Evolutionary conservation across 163 green algal genomes (phyloP), one percentile per base, ranked within the genome.

Genomic region (Chlamydomonas reinhardtii): DNA sequence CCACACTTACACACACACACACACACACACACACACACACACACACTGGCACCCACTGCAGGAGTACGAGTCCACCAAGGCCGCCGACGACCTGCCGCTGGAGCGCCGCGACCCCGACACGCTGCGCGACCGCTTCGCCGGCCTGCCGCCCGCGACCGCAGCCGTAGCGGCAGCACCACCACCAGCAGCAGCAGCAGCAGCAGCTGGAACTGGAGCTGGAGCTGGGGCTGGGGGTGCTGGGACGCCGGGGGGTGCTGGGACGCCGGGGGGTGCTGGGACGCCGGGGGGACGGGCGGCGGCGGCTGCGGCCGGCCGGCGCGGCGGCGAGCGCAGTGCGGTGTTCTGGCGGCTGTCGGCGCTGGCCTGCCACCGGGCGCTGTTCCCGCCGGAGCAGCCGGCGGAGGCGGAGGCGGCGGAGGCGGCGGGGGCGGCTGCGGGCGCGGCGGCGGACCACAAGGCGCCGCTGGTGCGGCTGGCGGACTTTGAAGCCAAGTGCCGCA

Each of bases 401-500:
- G 8, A 27, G 56, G 15, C 64, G 22, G 64, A 6, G n/a, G 65
- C 65, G 8, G 31, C 17, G 64, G 20, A 17, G 48, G 12, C 1
- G 48, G 48, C 1, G 48, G 12, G 1, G 6, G 4, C 29, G 4
- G 27, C 29, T 8, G 27, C 31, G 66, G 20, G 20, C 9, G 69
- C 9, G 20, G 15, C 34, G 29, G 32, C 24, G 8, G 35, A 1
- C 5, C 79, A 85, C 54, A 85, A 85, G 68, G 79, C 79, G 14
- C 52, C 52, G 27, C 52, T 85, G n/a, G 79, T 77, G 24, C 77
- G 72, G 68, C 79, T 85, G 66, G 52, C 34, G 3, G 79, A 85
- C 32, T 56, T 78, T 22, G 79, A 85, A 52, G 72, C 52, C 79
- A 85, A 85, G 37, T 85, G 79, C 52, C 68, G 73, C 25, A 74